These are phyloP conservation scores for Dryas drummondii DNA, from an alignment of 306 rosid genomes.

Conservation along the genomic window DNA sequence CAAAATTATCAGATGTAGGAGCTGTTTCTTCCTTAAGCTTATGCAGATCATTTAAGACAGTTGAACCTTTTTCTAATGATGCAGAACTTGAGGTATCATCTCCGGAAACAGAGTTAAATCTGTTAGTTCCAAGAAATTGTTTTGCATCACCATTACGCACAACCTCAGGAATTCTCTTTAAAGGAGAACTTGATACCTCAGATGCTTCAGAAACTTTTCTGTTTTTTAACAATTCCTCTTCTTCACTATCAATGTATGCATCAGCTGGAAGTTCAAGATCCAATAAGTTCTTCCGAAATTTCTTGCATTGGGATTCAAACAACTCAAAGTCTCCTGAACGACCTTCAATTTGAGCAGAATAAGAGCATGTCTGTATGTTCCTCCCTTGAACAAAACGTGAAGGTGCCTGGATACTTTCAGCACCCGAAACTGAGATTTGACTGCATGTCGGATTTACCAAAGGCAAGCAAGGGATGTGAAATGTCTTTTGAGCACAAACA, in stretches of 20 bases:
- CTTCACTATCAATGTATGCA: slow-evolving; percentile 56
- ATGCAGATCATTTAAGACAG: slow-evolving; percentile 44
- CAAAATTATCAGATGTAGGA: slow-evolving; percentile 21
- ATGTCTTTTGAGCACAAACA: slow-evolving; percentile 30
- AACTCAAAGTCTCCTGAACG: slow-evolving; percentile 26
- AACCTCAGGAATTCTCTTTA: slow-evolving; percentile 41
- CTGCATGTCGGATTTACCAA: slow-evolving; percentile 26
- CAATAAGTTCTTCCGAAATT: slow-evolving; percentile 53
- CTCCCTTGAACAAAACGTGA: slow-evolving; percentile 40
- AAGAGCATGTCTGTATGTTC: slow-evolving; percentile 26
- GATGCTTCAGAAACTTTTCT: slow-evolving; percentile 36
- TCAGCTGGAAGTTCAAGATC: slow-evolving; percentile 88
- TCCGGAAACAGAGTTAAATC: slow-evolving; percentile 16
- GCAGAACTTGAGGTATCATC: slow-evolving; percentile 8
- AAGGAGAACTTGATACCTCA: slow-evolving; percentile 33
- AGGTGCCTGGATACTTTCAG: slow-evolving; percentile 34
- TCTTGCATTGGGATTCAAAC: slow-evolving; percentile 44
- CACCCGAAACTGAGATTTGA: slow-evolving; percentile 37
- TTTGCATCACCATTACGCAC: slow-evolving; percentile 24
- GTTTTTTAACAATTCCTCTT: slow-evolving; percentile 36
- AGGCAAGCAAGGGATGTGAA: slow-evolving; percentile 36
- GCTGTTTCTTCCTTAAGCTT: slow-evolving; percentile 33
- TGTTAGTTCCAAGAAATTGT: slow-evolving; percentile 25
- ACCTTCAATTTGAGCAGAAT: slow-evolving; percentile 34
- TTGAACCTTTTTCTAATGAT: slow-evolving; percentile 28